Evolutionary conservation across 345 rosid species (phyloP).

Genomic region (Populus davidiana): DNA sequence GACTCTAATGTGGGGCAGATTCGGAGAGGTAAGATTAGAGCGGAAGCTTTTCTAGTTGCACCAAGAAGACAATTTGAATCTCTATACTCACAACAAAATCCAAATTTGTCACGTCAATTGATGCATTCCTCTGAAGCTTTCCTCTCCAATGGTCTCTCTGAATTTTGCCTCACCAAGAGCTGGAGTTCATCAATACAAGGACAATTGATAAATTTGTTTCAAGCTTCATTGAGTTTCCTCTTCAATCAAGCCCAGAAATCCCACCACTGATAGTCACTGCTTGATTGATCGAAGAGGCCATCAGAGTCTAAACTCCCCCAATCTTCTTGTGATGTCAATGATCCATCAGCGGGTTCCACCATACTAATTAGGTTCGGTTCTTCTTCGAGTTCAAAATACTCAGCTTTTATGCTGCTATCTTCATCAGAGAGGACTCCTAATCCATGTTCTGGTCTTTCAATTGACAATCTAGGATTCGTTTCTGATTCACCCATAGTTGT

Average conservation of each 20-base stretch:
- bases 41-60: not conserved
- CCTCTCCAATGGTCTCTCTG: not conserved
- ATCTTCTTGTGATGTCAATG: slow-evolving; percentile 65
- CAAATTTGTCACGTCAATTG: not conserved
- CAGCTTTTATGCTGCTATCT: slow-evolving; percentile 47
- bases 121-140: slow-evolving; percentile 6
- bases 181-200: not conserved
- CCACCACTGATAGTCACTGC: slow-evolving; percentile 61
- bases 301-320: slow-evolving; percentile 63
- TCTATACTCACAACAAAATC: not conserved
- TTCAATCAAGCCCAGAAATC: slow-evolving; percentile 59
- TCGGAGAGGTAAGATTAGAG: not conserved
- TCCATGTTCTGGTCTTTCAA: slow-evolving; percentile 33
- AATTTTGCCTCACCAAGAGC: slow-evolving; percentile 1
- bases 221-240: not conserved
- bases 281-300: slow-evolving; percentile 52
- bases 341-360: slow-evolving; percentile 57
- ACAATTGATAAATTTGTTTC: slow-evolving; percentile 9
- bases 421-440: slow-evolving; percentile 39
- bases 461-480: slow-evolving; percentile 29
- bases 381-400: slow-evolving; percentile 59
- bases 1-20: not conserved
- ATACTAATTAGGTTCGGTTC: slow-evolving; percentile 49
- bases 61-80: not conserved
- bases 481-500: slow-evolving; percentile 29